A percentile compares a stretch with the other conserved stretches of the same genome.
phyloP scores from a whole-genome alignment of 2,329 filamentous ascomycete species.

The Alternaria solani region DNA sequence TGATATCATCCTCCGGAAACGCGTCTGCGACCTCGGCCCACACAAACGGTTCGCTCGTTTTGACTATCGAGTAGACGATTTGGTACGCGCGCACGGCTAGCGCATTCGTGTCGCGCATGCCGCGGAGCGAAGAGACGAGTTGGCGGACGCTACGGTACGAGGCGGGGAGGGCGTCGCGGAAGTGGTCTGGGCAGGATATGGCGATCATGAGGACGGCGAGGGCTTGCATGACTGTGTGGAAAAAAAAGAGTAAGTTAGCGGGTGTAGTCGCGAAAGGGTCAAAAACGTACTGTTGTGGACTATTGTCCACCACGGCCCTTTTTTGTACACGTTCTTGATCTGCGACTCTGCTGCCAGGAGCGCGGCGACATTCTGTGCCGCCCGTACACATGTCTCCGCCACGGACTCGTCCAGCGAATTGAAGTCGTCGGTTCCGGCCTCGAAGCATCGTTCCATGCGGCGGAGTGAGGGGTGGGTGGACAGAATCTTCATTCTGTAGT shows the following conservation, averaged over 20 bases:
- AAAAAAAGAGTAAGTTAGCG: too few species aligned
- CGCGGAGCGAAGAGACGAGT: constrained; percentile 35
- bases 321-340: constrained; percentile 16
- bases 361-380: constrained; percentile 39
- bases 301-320: constrained; percentile 50
- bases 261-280: background rate
- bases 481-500: constrained; percentile 43
- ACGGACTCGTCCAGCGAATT: constrained; percentile 37
- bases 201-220: constrained; percentile 47
- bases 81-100: constrained; percentile 37
- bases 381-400: constrained; percentile 42
- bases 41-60: constrained; percentile 6
- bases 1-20: constrained; percentile 7
- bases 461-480: constrained; percentile 49
- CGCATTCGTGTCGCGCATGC: constrained; percentile 31
- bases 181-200: constrained; percentile 30
- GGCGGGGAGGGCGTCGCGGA: background rate
- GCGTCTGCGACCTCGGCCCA: constrained; percentile 10
- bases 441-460: constrained; percentile 37
- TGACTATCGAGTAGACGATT: constrained; percentile 14
- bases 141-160: background rate
- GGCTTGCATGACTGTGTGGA: constrained; percentile 44
- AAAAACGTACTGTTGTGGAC: constrained; percentile 29
- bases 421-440: constrained; percentile 35
- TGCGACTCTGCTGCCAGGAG: constrained; percentile 38